phyloP scores from a whole-genome alignment of 352 stramenopile species.

The Globisporangium heterothallicum region DNA sequence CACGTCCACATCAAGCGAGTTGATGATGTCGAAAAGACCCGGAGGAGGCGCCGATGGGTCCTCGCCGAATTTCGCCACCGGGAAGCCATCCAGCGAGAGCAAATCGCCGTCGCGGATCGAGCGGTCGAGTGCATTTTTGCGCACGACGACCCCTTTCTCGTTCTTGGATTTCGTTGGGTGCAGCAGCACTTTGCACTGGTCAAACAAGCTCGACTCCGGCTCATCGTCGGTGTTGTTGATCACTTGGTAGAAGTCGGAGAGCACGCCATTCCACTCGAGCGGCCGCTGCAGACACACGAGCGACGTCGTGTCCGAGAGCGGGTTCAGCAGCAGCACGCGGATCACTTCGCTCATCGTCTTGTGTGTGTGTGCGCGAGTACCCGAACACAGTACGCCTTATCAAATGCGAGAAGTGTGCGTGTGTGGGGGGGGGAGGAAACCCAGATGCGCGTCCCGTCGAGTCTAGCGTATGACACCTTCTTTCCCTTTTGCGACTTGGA shows the following conservation, averaged over 20 bases:
- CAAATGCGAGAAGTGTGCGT: too few relatives aligned
- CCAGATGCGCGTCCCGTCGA: too few relatives aligned
- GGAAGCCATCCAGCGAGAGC: constrained; percentile 64
- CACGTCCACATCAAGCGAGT: constrained; percentile 60
- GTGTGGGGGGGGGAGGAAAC: neutral
- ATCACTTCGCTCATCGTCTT: constrained; percentile 64
- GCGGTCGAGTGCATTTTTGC: constrained; percentile 61
- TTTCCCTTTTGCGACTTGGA: neutral
- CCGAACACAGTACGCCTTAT: too few relatives aligned
- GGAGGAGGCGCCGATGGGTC: constrained; percentile 27
- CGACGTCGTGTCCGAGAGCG: constrained; percentile 53
- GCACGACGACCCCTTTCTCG: constrained; percentile 71
- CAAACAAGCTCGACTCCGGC: constrained; percentile 41
- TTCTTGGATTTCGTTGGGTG: constrained; percentile 80
- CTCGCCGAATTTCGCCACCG: constrained; percentile 21
- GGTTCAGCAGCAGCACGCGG: constrained; percentile 76
- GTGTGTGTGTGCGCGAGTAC: neutral
- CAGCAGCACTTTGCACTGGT: constrained; percentile 69
- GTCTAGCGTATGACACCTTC: too few relatives aligned
- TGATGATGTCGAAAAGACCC: constrained; percentile 65
- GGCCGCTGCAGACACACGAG: constrained; percentile 79
- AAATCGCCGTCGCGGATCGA: constrained; percentile 81
- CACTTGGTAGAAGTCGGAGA: constrained; percentile 79
- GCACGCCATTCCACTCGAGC: constrained; percentile 68
- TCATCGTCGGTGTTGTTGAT: constrained; percentile 81